A percentile compares a stretch with the other conserved stretches of the same genome.
Evolutionary conservation across 2,329 filamentous ascomycete genomes (phyloP).

Genomic region (Monascus ruber): DNA sequence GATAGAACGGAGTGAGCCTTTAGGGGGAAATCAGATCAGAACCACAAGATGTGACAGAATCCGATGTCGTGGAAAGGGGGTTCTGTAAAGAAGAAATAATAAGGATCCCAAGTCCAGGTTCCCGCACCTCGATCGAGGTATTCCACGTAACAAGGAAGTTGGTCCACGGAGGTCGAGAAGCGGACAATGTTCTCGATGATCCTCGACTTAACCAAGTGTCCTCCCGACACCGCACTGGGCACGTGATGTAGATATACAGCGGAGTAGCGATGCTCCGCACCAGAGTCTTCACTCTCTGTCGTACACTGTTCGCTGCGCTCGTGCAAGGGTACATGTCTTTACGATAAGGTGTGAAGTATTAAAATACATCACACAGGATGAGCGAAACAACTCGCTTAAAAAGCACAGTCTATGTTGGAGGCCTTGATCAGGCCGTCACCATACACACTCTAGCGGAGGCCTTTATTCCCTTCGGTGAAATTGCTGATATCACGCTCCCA

Average conservation of each 20-base stretch:
- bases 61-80: constrained; percentile 1
- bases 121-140: constrained; percentile 20
- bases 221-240: constrained; percentile 15
- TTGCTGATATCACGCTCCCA: constrained; percentile 79
- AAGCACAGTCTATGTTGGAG: constrained; percentile 84
- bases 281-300: too few relatives aligned
- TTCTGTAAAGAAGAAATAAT: constrained; percentile 4
- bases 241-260: neutral
- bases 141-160: constrained; percentile 3
- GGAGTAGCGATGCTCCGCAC: neutral
- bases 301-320: too few relatives aligned
- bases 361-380: constrained; percentile 42
- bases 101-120: constrained; percentile 8
- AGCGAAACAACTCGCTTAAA: constrained; percentile 74
- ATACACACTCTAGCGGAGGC: constrained; percentile 68
- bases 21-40: constrained; percentile 11
- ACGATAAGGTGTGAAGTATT: neutral
- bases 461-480: constrained; percentile 94
- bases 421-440: constrained; percentile 69
- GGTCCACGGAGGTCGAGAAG: neutral
- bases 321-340: neutral
- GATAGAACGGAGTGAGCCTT: constrained; percentile 11
- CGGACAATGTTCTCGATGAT: constrained; percentile 1
- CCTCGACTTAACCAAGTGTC: constrained; percentile 28
- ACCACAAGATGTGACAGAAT: constrained; percentile 5